Evolutionary conservation across 306 rosid genomes (phyloP).

Genomic region (Cicer chorassanicum): DNA sequence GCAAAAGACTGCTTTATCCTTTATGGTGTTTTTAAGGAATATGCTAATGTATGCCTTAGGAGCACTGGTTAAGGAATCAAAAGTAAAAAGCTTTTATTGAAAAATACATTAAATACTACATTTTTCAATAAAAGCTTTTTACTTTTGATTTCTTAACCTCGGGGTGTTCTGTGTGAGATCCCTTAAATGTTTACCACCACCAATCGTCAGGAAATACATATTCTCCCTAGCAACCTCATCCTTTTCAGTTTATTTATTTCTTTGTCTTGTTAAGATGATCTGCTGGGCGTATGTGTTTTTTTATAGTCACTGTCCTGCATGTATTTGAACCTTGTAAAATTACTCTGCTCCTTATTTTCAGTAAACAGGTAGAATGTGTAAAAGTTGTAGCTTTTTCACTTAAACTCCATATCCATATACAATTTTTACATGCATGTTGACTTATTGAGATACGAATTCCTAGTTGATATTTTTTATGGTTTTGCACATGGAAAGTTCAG

Average conservation of each 20-base stretch:
- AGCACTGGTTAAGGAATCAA: slow-evolving; percentile 27
- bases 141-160: background rate
- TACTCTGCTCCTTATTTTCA: slow-evolving; percentile 44
- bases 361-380: slow-evolving; percentile 42
- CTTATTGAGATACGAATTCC: background rate
- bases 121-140: slow-evolving; percentile 8
- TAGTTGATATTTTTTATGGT: slow-evolving; percentile 19
- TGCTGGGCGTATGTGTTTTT: slow-evolving; percentile 57
- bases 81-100: slow-evolving; percentile 1
- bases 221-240: slow-evolving; percentile 42
- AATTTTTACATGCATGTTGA: slow-evolving; percentile 19
- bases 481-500: background rate
- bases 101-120: slow-evolving; percentile 5
- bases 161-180: background rate
- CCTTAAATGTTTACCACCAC: slow-evolving; percentile 25
- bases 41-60: background rate
- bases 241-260: slow-evolving; percentile 26
- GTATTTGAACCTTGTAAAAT: slow-evolving; percentile 48
- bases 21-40: slow-evolving; percentile 47
- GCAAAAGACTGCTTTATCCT: slow-evolving; percentile 27
- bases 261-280: slow-evolving; percentile 30
- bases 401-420: slow-evolving; percentile 18
- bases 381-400: slow-evolving; percentile 15
- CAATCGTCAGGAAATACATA: slow-evolving; percentile 26
- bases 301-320: slow-evolving; percentile 62